Conservation (phyloP, 1,284 basidiomycete species). For the Ceratobasidium sp. region DNA sequence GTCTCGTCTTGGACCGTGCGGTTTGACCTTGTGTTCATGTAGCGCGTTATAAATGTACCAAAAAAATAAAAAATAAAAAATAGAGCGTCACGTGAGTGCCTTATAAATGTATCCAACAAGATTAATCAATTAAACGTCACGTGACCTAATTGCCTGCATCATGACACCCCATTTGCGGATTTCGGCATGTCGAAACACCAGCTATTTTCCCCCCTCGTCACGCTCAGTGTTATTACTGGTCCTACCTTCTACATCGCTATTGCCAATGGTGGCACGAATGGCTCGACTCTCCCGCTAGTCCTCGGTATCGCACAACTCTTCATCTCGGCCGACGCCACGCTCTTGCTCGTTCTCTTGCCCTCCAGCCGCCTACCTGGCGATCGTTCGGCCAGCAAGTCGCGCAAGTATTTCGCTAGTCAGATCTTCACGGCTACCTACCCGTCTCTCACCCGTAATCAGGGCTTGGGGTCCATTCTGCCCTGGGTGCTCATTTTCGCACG, state of each 20-base stretch:
- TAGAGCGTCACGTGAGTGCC: conserved; percentile 93
- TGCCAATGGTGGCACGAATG: conserved; percentile 68
- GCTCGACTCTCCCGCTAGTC: conserved; percentile 79
- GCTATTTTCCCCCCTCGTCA: conserved; percentile 85
- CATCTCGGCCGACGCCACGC: conserved; percentile 83
- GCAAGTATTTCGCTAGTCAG: conserved; percentile 95
- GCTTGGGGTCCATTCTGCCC: conserved; percentile 80
- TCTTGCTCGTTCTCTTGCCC: conserved; percentile 88
- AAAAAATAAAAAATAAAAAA: no score
- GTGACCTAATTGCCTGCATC: conserved; percentile 98
- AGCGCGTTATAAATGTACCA: no score
- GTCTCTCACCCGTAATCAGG: conserved; percentile 68
- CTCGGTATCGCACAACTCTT: conserved; percentile 94
- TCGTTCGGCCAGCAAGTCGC: conserved; percentile 89
- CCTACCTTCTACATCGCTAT: conserved; percentile 92
- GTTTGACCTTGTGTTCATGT: no score
- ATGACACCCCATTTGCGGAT: conserved; percentile 93
- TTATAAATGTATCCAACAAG: conserved; percentile 77
- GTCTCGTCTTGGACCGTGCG: conserved; percentile 10
- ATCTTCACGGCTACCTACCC: conserved; percentile 97
- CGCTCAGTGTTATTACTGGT: conserved; percentile 86
- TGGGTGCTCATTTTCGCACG: conserved; percentile 94
- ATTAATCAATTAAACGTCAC: conserved; percentile 81
- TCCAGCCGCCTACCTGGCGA: conserved; percentile 97
- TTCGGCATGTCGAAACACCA: no score